Evolutionary conservation across 2,329 filamentous ascomycete species (phyloP), one percentile per base, ranked within the genome.

Genomic region (Karstenula rhodostoma): DNA sequence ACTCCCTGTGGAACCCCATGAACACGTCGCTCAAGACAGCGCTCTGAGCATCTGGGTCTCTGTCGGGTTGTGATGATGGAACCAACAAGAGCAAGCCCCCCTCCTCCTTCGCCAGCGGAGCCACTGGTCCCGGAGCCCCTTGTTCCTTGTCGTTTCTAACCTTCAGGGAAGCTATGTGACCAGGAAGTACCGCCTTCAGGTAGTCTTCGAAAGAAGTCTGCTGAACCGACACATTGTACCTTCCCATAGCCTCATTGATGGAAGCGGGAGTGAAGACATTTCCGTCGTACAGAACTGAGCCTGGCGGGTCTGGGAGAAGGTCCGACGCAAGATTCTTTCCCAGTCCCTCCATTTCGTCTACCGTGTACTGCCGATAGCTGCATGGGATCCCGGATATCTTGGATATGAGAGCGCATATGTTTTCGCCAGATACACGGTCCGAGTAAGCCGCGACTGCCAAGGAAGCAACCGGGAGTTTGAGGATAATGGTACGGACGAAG

Each of bases 331-430:
- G 25, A 19, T 47, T 12, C 3, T 35, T 23, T 1, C 22, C 52
- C 3, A n/a, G 15, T 5, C 1, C 12, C 10, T 42, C 52, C 19
- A 46, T 46, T 5, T 46, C 27, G 5, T 25, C 19, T 6, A 17
- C 3, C 15, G 17, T 46, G 19, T 35, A 35, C 27, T 47, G 25
- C 12, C 25, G 40, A 29, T 46, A 55, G 29, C 35, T 7, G 29
- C 52, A 55, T 9, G 10, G 12, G 5, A 23, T 4, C 1, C 52
- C 52, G 9, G 52, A 55, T 22, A 55, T 46, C n/a, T 46, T 47
- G 17, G 52, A 46, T 12, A 55, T 55, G 10, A 46, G 52, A 10
- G 29, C 40, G 19, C 52, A 55, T 1, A 55, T 46, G 3, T 55
- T 19, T 3, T 23, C 10, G 17, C 40, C 52, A 19, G 52, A 46